A percentile compares a stretch with the other conserved stretches of the same genome.
Conservation (phyloP, 345 rosid species). For the Gossypium turneri region DNA sequence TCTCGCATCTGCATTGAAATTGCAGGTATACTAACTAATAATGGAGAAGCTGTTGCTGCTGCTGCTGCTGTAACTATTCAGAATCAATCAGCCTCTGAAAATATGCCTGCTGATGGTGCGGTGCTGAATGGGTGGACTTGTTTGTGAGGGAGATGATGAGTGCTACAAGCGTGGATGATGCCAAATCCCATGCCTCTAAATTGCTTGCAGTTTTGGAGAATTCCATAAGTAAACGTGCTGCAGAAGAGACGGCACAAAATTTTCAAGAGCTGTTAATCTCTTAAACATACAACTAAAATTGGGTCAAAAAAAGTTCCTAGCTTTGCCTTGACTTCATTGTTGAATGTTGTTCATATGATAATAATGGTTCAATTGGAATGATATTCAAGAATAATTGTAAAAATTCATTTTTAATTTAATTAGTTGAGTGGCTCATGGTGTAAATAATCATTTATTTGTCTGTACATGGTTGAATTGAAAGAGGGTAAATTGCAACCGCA, state of each 20-base stretch:
- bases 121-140: slow-evolving; percentile 79
- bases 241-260: slow-evolving; percentile 25
- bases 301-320: too few relatives aligned
- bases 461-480: too few relatives aligned
- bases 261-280: too few relatives aligned
- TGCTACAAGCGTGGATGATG: slow-evolving; percentile 60
- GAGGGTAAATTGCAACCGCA: too few relatives aligned
- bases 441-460: too few relatives aligned
- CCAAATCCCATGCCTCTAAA: slow-evolving; percentile 57
- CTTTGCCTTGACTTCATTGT: too few relatives aligned
- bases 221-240: slow-evolving; percentile 45
- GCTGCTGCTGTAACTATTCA: slow-evolving; percentile 20
- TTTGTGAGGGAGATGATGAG: slow-evolving; percentile 61
- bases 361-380: too few relatives aligned
- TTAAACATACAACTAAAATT: too few relatives aligned
- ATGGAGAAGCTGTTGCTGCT: slow-evolving; percentile 20
- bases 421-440: too few relatives aligned
- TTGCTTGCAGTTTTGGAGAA: slow-evolving; percentile 71
- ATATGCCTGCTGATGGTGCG: slow-evolving; percentile 58
- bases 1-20: slow-evolving; percentile 2
- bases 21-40: slow-evolving; percentile 23
- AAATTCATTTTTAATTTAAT: too few relatives aligned
- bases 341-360: too few relatives aligned
- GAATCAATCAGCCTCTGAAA: slow-evolving; percentile 19
- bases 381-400: too few relatives aligned